phyloP scores from a whole-genome alignment of 176 grass and related monocot species.

The Oropetium thomaeum region DNA sequence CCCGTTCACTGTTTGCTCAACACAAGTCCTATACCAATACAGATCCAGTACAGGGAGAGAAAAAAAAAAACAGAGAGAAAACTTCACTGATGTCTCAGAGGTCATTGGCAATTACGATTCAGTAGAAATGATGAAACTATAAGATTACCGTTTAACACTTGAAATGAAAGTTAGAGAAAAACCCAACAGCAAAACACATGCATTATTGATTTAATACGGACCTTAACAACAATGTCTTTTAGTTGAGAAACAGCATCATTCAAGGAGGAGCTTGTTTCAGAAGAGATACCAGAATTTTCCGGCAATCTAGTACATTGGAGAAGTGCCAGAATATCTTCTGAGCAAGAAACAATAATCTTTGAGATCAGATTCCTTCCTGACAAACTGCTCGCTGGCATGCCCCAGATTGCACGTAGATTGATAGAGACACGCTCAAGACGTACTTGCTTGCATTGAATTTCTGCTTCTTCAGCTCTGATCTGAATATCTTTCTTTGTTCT shows the following conservation, averaged over 20 bases:
- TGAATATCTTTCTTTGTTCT: constrained; percentile 59
- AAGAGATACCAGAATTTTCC: constrained; percentile 46
- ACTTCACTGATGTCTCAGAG: background rate
- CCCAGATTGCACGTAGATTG: constrained; percentile 58
- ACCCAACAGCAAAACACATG: background rate
- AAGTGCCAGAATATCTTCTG: constrained; percentile 64
- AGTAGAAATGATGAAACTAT: background rate
- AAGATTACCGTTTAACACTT: background rate
- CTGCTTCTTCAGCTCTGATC: constrained; percentile 68
- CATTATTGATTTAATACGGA: constrained; percentile 19
- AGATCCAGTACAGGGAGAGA: background rate
- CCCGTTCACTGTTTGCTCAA: background rate
- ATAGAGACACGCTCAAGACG: constrained; percentile 43
- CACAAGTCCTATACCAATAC: background rate
- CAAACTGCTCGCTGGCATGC: constrained; percentile 38
- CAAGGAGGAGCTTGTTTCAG: constrained; percentile 26
- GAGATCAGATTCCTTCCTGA: constrained; percentile 43
- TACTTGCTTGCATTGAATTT: constrained; percentile 50
- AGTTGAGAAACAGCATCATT: constrained; percentile 46
- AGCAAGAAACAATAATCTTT: constrained; percentile 66
- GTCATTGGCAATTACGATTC: background rate
- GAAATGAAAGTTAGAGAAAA: background rate
- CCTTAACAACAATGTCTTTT: constrained; percentile 64
- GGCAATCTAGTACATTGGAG: constrained; percentile 40
- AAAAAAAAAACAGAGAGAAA: background rate